A percentile compares a stretch with the other conserved stretches of the same genome.
Conservation (phyloP, 768 basidiomycete species). For the Naganishia antarctica region DNA sequence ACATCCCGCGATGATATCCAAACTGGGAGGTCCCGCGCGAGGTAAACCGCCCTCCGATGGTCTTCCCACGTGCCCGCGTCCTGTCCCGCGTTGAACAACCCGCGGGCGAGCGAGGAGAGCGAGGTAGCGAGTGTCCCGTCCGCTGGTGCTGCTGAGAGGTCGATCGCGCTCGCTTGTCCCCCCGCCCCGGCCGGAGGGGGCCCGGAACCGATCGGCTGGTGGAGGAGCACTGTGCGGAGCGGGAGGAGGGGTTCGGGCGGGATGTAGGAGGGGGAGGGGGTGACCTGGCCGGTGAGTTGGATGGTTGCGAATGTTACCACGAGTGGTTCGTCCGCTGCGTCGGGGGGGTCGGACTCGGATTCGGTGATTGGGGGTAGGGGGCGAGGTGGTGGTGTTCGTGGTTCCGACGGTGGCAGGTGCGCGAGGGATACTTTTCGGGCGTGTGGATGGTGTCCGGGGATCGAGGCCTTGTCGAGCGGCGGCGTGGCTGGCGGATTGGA, state of each 20-base stretch:
- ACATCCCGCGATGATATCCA: conserved; percentile 80
- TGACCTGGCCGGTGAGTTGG: conserved; percentile 26
- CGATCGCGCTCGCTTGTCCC: conserved; percentile 30
- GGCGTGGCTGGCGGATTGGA: no score
- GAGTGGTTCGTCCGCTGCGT: not conserved
- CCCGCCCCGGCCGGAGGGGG: conserved; percentile 25
- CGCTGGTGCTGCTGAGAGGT: conserved; percentile 44
- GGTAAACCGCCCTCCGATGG: conserved; percentile 49
- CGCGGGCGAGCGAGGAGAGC: conserved; percentile 46
- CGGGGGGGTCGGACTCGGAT: no score
- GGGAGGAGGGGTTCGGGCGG: conserved; percentile 48
- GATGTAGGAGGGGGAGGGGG: conserved; percentile 45
- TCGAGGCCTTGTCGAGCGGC: not conserved
- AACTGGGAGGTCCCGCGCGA: conserved; percentile 61
- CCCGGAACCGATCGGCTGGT: conserved; percentile 47
- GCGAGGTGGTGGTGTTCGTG: no score
- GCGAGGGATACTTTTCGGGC: conserved; percentile 5
- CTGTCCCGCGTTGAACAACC: conserved; percentile 43
- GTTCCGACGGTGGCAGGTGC: not conserved
- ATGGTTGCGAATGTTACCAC: conserved; percentile 1
- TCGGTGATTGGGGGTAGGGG: not conserved
- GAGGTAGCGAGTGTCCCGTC: conserved; percentile 44
- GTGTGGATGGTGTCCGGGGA: conserved; percentile 5
- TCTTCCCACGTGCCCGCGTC: conserved; percentile 50
- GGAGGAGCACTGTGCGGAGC: conserved; percentile 42